phyloP scores from a whole-genome alignment of 805 yeast species.

The Ogataea sp. region DNA sequence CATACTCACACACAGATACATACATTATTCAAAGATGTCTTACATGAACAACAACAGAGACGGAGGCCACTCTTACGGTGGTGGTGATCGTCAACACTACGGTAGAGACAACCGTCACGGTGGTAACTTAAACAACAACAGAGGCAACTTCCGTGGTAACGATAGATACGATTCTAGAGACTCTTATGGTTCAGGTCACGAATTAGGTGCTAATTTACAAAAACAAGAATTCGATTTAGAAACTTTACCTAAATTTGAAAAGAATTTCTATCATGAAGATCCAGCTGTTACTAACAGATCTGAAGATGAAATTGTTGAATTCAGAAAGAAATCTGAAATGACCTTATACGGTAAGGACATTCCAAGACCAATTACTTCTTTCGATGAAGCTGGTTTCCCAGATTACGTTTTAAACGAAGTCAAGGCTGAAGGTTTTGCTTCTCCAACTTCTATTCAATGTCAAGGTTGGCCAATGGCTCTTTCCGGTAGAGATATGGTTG shows the following conservation, averaged over 20 bases:
- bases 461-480: slow-evolving; percentile 99
- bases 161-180: slow-evolving; percentile 33
- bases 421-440: slow-evolving; percentile 84
- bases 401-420: slow-evolving; percentile 86
- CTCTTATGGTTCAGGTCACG: slow-evolving; percentile 21
- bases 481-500: slow-evolving; percentile 97
- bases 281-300: slow-evolving; percentile 69
- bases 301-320: slow-evolving; percentile 61
- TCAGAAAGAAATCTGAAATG: slow-evolving; percentile 85
- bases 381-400: slow-evolving; percentile 98
- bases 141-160: slow-evolving; percentile 26
- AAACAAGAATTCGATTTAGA: slow-evolving; percentile 79
- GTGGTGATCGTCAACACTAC: slow-evolving; percentile 27
- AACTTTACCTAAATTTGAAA: slow-evolving; percentile 81
- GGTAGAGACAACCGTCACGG: slow-evolving; percentile 28
- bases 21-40: slow-evolving; percentile 37
- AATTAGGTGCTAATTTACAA: slow-evolving; percentile 45
- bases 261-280: slow-evolving; percentile 88
- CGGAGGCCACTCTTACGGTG: slow-evolving; percentile 26
- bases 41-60: slow-evolving; percentile 31
- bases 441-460: slow-evolving; percentile 95
- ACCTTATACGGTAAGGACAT: slow-evolving; percentile 73
- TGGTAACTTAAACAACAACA: slow-evolving; percentile 19
- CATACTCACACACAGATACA: too few relatives aligned
- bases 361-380: slow-evolving; percentile 87